Evolutionary conservation across 441 rosid species (phyloP).

Genomic region (Brassica balearica): DNA sequence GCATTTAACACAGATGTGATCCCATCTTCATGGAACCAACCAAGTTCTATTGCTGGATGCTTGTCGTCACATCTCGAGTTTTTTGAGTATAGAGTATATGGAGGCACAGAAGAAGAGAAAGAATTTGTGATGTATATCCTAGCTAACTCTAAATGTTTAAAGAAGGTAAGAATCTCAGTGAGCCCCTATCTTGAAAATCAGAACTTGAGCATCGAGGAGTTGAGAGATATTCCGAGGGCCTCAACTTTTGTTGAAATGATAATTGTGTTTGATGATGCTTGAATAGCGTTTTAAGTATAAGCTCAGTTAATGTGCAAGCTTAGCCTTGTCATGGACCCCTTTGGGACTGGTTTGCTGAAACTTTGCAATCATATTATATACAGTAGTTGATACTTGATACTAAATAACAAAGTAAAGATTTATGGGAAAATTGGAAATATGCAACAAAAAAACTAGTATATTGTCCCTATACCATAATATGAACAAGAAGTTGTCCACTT

Average conservation of each 20-base stretch:
- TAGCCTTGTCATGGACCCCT: conserved; percentile 2
- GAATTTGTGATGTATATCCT: background rate
- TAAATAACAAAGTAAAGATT: background rate
- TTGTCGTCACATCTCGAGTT: background rate
- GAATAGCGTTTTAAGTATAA: background rate
- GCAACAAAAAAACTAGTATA: no score
- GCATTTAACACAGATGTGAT: background rate
- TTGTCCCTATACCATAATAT: background rate
- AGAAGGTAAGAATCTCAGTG: background rate
- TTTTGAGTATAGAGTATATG: background rate
- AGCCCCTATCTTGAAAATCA: background rate
- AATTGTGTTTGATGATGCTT: background rate
- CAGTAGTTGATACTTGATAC: background rate
- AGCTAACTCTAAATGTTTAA: background rate
- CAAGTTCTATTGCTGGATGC: background rate
- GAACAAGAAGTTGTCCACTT: background rate
- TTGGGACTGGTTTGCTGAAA: conserved; percentile 1
- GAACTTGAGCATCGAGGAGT: background rate
- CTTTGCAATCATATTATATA: background rate
- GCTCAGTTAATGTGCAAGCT: background rate
- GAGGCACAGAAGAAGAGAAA: background rate
- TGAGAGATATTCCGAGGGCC: background rate
- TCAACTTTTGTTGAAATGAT: background rate
- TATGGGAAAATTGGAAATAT: no score
- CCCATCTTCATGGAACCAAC: background rate